These are phyloP conservation scores for Aspergillus bertholletiae DNA, from an alignment of 495 filamentous ascomycete genomes.

Conservation along the genomic window DNA sequence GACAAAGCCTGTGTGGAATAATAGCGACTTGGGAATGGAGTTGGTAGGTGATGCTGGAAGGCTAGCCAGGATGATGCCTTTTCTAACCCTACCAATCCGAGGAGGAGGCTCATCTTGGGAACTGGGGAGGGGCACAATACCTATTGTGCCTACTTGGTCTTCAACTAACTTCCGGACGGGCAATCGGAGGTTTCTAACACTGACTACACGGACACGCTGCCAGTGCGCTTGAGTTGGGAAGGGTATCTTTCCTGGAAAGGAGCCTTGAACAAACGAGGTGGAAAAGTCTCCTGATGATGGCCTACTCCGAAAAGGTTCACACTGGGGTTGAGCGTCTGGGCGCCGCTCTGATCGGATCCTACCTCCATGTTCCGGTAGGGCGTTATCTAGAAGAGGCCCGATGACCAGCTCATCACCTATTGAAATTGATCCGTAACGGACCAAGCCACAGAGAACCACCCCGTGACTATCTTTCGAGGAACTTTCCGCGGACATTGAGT, in stretches of 20 bases:
- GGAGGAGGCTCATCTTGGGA: slow-evolving; percentile 20
- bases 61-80: slow-evolving; percentile 77
- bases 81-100: slow-evolving; percentile 56
- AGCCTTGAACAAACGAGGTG: slow-evolving; percentile 26
- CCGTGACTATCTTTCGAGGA: slow-evolving; percentile 42
- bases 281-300: slow-evolving; percentile 33
- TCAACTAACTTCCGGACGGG: slow-evolving; percentile 71
- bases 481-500: slow-evolving; percentile 33
- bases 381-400: slow-evolving; percentile 64
- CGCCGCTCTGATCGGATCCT: slow-evolving; percentile 17
- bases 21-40: slow-evolving; percentile 36
- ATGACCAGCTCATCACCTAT: slow-evolving; percentile 76
- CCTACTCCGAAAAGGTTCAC: slow-evolving; percentile 24
- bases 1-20: slow-evolving; percentile 44
- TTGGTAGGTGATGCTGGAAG: slow-evolving; percentile 42
- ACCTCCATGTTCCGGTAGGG: slow-evolving; percentile 18
- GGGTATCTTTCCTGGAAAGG: slow-evolving; percentile 25
- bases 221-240: slow-evolving; percentile 48
- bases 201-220: slow-evolving; percentile 74
- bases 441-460: slow-evolving; percentile 75
- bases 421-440: slow-evolving; percentile 72
- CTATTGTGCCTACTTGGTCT: slow-evolving; percentile 89
- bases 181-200: slow-evolving; percentile 81
- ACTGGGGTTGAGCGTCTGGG: slow-evolving; percentile 16
- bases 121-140: slow-evolving; percentile 57